Evolutionary conservation across 345 rosid species (phyloP).

Genomic region (Linum lewisii): DNA sequence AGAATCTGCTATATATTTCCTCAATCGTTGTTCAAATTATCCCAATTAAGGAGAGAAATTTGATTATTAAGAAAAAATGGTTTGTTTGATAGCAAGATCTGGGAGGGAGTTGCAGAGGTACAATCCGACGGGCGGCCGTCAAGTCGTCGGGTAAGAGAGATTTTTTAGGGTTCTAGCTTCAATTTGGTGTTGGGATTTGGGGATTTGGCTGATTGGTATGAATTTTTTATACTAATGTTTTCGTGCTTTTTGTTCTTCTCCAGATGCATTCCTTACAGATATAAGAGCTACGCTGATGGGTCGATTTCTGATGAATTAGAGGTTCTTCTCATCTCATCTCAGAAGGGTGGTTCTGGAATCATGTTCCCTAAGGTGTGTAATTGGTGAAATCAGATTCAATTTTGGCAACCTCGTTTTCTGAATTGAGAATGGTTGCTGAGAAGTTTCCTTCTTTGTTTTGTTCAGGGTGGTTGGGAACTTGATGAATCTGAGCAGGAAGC

Average conservation of each 20-base stretch:
- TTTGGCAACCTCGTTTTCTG: not conserved
- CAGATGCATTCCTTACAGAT: slow-evolving; percentile 79
- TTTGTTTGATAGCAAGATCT: slow-evolving; percentile 59
- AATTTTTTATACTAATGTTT: not conserved
- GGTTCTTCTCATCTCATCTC: slow-evolving; percentile 69
- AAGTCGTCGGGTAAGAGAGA: slow-evolving; percentile 66
- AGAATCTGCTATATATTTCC: too few species aligned
- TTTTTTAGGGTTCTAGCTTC: not conserved
- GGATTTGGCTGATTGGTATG: too few species aligned
- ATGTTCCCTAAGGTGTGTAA: slow-evolving; percentile 79
- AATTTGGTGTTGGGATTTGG: not conserved
- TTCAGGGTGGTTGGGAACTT: slow-evolving; percentile 91
- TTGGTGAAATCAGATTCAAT: slow-evolving; percentile 5
- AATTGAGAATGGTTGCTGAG: not conserved
- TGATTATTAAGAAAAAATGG: slow-evolving; percentile 30
- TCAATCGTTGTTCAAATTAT: too few species aligned
- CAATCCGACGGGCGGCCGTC: slow-evolving; percentile 57
- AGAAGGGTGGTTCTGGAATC: slow-evolving; percentile 52
- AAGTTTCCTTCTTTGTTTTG: not conserved
- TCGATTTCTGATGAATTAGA: slow-evolving; percentile 37
- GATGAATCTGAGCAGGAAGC: slow-evolving; percentile 80
- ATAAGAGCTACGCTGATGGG: slow-evolving; percentile 29
- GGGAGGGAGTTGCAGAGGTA: slow-evolving; percentile 73
- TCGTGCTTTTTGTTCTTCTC: not conserved
- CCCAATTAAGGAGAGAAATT: too few species aligned